Base-by-base conservation (phyloP, 192 early-diverging fungal genomes). In the Coemansia javaensis region DNA sequence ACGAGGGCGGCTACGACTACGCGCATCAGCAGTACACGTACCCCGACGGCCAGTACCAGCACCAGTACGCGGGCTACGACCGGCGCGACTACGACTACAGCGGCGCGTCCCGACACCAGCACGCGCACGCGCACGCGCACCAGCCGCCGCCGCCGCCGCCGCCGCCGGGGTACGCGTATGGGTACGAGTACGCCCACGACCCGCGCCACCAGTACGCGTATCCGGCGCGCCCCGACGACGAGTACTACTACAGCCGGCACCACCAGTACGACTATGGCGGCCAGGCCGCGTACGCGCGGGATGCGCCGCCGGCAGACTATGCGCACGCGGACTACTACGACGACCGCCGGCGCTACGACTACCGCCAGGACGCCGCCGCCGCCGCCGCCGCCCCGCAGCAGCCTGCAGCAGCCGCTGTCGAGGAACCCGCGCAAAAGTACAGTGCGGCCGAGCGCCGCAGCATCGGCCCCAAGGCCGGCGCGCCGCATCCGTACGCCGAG, bases 101-200 rank as follows among this genome's bases (percentile, higher is more conserved):
- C n/a, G 44, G 39, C 23, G 38, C 23, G 30, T 37, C 35, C 12
- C 44, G 39, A 27, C 50, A 50, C 28, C 45, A 59, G 23, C 50
- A 46, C 2, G n/a, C n/a, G n/a, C n/a, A n/a, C n/a, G n/a, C n/a
- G n/a, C n/a, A n/a, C n/a, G n/a, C n/a, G n/a, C n/a, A n/a, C n/a
- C n/a, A n/a, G n/a, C n/a, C n/a, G n/a, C n/a, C n/a, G n/a, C n/a
- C n/a, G n/a, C n/a, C n/a, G n/a, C n/a, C n/a, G n/a, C n/a, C n/a
- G n/a, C 57, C 50, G 34, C 35, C 38, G 15, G 62, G 56, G 13
- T 73, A 73, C 30, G 62, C 59, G 11, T 61, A 58, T 36, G 50
- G 55, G 42, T 43, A 63, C 39, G 47, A 50, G 25, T 69, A 69
- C 25, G 50, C 40, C 11, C 28, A 36, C 24, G 48, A 18, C 32